Percentiles rank a stretch among this genome's conserved stretches.
Evolutionary conservation across 2,329 filamentous ascomycete species (phyloP).

Genomic region (Neofusicoccum cordaticola): DNA sequence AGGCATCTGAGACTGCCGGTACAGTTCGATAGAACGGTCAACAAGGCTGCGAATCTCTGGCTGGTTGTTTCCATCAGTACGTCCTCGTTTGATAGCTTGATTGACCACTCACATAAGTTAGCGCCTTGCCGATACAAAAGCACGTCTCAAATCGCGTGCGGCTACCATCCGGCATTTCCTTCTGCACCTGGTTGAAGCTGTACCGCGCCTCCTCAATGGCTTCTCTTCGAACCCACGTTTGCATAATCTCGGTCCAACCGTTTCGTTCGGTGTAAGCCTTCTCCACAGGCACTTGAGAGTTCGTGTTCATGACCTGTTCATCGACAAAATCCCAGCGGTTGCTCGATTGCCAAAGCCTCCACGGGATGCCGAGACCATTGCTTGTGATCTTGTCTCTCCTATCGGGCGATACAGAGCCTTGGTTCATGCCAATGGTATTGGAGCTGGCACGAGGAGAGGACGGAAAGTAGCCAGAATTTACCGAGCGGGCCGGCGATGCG

Average conservation of each 20-base stretch:
- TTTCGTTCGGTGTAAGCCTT: constrained; percentile 29
- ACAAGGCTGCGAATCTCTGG: constrained; percentile 34
- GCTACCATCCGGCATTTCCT: constrained; percentile 29
- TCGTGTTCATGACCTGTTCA: constrained; percentile 28
- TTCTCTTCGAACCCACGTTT: constrained; percentile 38
- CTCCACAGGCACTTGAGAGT: constrained; percentile 29
- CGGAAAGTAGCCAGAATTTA: constrained; percentile 19
- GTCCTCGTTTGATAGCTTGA: neutral
- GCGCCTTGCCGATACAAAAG: constrained; percentile 33
- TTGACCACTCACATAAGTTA: constrained; percentile 28
- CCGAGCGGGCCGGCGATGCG: constrained; percentile 14
- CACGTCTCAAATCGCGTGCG: constrained; percentile 33
- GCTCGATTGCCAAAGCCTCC: constrained; percentile 32
- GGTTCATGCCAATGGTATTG: constrained; percentile 23
- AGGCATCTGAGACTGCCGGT: constrained; percentile 26
- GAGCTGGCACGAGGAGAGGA: constrained; percentile 28
- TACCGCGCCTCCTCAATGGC: constrained; percentile 35
- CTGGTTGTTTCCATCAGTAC: neutral
- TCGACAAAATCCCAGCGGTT: constrained; percentile 37
- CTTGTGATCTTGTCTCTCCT: constrained; percentile 29
- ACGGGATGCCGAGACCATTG: constrained; percentile 36
- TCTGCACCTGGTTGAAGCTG: constrained; percentile 31
- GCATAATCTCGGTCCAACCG: constrained; percentile 35
- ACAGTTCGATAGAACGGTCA: constrained; percentile 39
- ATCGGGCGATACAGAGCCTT: neutral